Evolutionary conservation across 2,329 filamentous ascomycete species (phyloP).

Genomic region (Simplicillium sp.): DNA sequence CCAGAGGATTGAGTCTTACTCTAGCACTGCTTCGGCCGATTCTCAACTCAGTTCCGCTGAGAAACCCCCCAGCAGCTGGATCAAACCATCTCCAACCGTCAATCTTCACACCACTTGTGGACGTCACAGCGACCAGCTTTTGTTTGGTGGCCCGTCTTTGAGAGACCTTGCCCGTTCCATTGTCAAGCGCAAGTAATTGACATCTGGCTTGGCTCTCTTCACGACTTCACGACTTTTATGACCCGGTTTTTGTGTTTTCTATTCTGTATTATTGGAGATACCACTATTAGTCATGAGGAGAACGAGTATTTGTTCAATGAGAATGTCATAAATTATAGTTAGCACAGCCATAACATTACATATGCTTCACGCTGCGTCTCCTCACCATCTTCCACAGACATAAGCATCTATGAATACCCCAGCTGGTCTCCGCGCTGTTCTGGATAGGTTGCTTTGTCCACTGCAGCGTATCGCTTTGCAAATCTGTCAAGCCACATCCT

Average conservation of each 20-base stretch:
- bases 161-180: slow-evolving; percentile 31
- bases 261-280: background rate
- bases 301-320: no score
- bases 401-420: slow-evolving; percentile 5
- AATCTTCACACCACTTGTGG: slow-evolving; percentile 47
- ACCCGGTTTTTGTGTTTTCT: background rate
- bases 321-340: no score
- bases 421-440: slow-evolving; percentile 12
- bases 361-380: no score
- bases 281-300: background rate
- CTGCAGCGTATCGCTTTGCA: slow-evolving; percentile 22
- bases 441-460: slow-evolving; percentile 18
- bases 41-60: background rate
- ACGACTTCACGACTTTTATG: background rate
- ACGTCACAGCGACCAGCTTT: slow-evolving; percentile 42
- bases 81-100: slow-evolving; percentile 29
- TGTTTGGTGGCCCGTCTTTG: slow-evolving; percentile 39
- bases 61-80: slow-evolving; percentile 16
- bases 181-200: slow-evolving; percentile 19
- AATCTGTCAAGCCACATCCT: slow-evolving; percentile 18
- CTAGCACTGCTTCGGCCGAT: background rate
- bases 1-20: background rate
- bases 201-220: background rate
- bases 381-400: no score
- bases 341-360: no score